Conservation (phyloP, 116 monocot species). For the Posidonia oceanica region DNA sequence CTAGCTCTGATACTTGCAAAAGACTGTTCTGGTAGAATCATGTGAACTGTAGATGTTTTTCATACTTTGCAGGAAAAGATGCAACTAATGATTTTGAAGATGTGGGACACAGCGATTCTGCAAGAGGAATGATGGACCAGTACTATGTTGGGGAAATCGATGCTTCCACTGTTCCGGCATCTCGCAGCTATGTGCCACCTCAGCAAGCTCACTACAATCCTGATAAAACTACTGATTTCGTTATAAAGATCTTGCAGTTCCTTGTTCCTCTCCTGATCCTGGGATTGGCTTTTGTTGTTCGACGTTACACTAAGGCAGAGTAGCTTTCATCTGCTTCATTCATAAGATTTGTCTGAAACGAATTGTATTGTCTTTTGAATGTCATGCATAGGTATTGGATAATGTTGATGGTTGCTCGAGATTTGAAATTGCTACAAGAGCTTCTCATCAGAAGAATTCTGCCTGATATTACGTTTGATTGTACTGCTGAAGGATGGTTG, state of each 20-base stretch:
- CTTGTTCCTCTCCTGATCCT: conserved; percentile 47
- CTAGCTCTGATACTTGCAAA: not conserved
- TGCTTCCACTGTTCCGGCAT: conserved; percentile 14
- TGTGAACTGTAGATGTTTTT: not conserved
- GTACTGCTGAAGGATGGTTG: too few species aligned
- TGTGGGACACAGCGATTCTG: conserved; percentile 18
- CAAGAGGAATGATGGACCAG: conserved; percentile 9
- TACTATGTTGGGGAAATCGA: conserved; percentile 15
- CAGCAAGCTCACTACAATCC: conserved; percentile 23
- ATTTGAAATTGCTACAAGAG: too few species aligned
- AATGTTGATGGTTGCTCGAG: too few species aligned
- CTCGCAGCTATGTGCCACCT: conserved; percentile 25
- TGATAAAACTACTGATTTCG: conserved; percentile 20
- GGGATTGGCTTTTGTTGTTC: conserved; percentile 38
- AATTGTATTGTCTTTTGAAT: too few species aligned
- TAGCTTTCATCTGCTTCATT: not conserved
- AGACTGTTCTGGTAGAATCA: not conserved
- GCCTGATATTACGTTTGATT: too few species aligned
- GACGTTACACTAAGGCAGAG: conserved; percentile 27
- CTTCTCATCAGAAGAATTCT: too few species aligned
- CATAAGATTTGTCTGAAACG: too few species aligned
- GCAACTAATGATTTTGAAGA: conserved; percentile 29
- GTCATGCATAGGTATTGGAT: too few species aligned
- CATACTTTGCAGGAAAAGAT: conserved; percentile 20
- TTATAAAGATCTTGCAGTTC: conserved; percentile 42